A percentile compares a stretch with the other conserved stretches of the same genome.
phyloP scores from a whole-genome alignment of 306 rosid species.

The Dalbergia oliveri region DNA sequence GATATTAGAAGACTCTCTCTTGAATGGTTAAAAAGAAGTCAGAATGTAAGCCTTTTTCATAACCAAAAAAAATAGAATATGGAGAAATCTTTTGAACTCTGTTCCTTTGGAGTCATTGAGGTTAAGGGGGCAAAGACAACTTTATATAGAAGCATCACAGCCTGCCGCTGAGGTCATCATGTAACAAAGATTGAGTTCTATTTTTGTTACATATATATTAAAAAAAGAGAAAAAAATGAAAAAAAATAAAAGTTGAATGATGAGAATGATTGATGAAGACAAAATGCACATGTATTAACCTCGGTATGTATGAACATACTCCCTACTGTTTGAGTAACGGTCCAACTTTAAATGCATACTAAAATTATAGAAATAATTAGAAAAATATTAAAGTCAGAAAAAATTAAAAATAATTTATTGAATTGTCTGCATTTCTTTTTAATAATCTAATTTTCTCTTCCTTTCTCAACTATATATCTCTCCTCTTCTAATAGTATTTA shows the following conservation, averaged over 20 bases:
- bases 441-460: too few relatives aligned
- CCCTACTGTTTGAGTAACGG: too few relatives aligned
- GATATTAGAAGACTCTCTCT: slow-evolving; percentile 15
- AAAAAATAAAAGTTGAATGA: background rate
- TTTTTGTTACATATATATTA: background rate
- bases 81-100: slow-evolving; percentile 38
- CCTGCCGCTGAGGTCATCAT: background rate
- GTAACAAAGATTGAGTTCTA: background rate
- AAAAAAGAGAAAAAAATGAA: background rate
- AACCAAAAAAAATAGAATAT: background rate
- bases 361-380: too few relatives aligned
- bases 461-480: too few relatives aligned
- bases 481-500: too few relatives aligned
- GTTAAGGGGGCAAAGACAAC: slow-evolving; percentile 6
- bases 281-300: background rate
- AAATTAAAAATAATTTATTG: too few relatives aligned
- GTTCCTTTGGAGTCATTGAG: slow-evolving; percentile 12
- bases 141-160: slow-evolving; percentile 43
- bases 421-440: too few relatives aligned
- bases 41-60: slow-evolving; percentile 35
- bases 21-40: background rate
- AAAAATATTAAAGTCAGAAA: too few relatives aligned
- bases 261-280: slow-evolving; percentile 5
- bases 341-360: too few relatives aligned
- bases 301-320: background rate